Percentiles rank a stretch among this genome's conserved stretches.
phyloP scores from a whole-genome alignment of 2,329 filamentous ascomycete genomes.

The Venturia asperata region DNA sequence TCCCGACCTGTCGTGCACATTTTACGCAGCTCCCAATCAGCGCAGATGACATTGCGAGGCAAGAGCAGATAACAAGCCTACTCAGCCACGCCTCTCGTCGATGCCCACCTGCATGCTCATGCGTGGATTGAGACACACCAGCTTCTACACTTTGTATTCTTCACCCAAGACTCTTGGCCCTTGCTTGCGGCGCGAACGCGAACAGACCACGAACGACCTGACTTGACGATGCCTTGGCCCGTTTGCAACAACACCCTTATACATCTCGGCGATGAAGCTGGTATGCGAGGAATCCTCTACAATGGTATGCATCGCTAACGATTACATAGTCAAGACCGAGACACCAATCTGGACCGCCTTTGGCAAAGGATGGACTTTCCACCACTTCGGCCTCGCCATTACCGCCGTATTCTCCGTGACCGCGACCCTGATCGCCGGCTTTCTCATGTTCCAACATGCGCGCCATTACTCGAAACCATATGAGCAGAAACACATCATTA shows the following conservation, averaged over 20 bases:
- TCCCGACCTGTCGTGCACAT: background rate
- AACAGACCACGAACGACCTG: background rate
- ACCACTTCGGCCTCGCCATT: conserved; percentile 47
- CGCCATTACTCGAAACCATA: conserved; percentile 53
- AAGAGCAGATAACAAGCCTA: background rate
- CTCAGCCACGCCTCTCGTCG: background rate
- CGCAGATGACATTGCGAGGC: background rate
- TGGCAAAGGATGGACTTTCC: conserved; percentile 46
- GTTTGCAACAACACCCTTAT: conserved; percentile 17
- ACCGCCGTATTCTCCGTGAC: conserved; percentile 47
- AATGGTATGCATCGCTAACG: background rate
- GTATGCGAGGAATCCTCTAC: background rate
- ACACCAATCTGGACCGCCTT: conserved; percentile 38
- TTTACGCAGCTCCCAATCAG: background rate
- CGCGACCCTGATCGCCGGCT: conserved; percentile 45
- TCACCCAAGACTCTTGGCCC: conserved; percentile 11
- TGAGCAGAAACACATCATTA: conserved; percentile 66
- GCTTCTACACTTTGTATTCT: background rate
- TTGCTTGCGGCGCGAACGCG: conserved; percentile 7
- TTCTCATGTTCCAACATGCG: conserved; percentile 51
- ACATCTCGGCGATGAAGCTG: conserved; percentile 15
- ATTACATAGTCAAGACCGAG: conserved; percentile 30
- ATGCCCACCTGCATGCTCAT: background rate
- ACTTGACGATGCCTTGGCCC: background rate
- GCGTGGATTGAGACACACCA: background rate